Evolutionary conservation across 163 green algal species (phyloP).

Genomic region (Scenedesmus sp.): DNA sequence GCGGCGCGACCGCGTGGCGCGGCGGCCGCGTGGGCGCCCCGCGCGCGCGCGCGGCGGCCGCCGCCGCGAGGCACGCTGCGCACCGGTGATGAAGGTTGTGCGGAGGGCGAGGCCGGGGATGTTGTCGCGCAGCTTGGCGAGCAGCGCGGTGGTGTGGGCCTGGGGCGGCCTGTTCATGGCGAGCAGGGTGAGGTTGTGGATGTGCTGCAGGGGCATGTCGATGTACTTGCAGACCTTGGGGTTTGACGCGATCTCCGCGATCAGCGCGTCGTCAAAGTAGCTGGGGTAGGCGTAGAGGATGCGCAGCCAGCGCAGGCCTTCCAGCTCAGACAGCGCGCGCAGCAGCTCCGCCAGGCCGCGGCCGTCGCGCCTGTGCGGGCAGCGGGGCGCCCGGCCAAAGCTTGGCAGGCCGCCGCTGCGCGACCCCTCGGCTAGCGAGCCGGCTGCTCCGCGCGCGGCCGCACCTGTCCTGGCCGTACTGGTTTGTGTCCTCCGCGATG

Average conservation of each 20-base stretch:
- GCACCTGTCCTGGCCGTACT: conserved; percentile 82
- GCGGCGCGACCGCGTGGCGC: no score
- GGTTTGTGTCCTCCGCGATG: conserved; percentile 95
- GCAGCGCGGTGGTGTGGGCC: conserved; percentile 68
- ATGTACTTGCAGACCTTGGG: no score
- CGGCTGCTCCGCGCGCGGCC: no score
- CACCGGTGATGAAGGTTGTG: conserved; percentile 93
- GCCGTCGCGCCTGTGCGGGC: conserved; percentile 65
- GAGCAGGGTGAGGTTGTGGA: conserved; percentile 87
- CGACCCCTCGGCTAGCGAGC: no score
- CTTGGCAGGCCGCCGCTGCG: no score
- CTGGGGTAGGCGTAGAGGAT: conserved; percentile 93
- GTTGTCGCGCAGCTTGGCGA: conserved; percentile 80
- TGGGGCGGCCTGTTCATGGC: conserved; percentile 79
- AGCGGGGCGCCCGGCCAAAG: no score
- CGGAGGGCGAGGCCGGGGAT: conserved; percentile 86
- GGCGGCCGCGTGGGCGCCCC: no score
- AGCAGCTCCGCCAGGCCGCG: conserved; percentile 78
- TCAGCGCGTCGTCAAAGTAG: conserved; percentile 84
- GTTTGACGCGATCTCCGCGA: conserved; percentile 90
- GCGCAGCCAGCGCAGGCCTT: conserved; percentile 86
- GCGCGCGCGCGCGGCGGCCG: no score
- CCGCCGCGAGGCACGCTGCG: no score
- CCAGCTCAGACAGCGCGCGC: conserved; percentile 75
- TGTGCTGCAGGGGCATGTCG: no score